These are phyloP conservation scores for Ophiostoma perfectum DNA, from an alignment of 2,329 filamentous ascomycete genomes.

Conservation along the genomic window DNA sequence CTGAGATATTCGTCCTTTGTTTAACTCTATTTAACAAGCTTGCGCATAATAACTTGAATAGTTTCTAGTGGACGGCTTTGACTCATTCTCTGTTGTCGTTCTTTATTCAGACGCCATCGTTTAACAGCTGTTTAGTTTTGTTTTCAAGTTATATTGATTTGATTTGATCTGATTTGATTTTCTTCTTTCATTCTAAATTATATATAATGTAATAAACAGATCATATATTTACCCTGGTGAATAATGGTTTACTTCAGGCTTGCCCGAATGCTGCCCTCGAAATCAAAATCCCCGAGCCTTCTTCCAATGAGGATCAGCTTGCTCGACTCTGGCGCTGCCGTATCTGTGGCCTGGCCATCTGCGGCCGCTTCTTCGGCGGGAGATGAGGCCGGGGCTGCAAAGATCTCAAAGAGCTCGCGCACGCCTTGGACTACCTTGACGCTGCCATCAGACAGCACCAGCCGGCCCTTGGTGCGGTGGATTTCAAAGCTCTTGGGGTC, in stretches of 20 bases:
- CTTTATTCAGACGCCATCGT: too few species aligned
- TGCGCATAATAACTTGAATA: too few species aligned
- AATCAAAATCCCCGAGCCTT: slow-evolving; percentile 46
- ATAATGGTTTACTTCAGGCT: neutral
- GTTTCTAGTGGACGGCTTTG: too few species aligned
- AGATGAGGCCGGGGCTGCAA: slow-evolving; percentile 50
- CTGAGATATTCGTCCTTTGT: too few species aligned
- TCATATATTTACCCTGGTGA: too few species aligned
- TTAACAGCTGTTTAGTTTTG: too few species aligned
- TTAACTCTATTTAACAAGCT: too few species aligned
- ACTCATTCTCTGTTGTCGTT: too few species aligned
- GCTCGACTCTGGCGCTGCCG: slow-evolving; percentile 34
- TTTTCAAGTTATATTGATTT: too few species aligned
- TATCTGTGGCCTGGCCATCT: neutral
- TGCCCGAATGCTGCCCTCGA: slow-evolving; percentile 40
- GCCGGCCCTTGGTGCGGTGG: slow-evolving; percentile 78
- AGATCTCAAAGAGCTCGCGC: slow-evolving; percentile 86
- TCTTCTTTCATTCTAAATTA: too few species aligned
- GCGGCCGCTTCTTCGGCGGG: slow-evolving; percentile 28
- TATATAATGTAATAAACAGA: too few species aligned
- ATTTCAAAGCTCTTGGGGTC: slow-evolving; percentile 60
- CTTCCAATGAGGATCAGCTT: slow-evolving; percentile 63
- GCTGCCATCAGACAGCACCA: slow-evolving; percentile 59
- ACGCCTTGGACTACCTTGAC: slow-evolving; percentile 85
- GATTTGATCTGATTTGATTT: too few species aligned